Evolutionary conservation across 2,329 filamentous ascomycete genomes (phyloP).

Genomic region (Xylariales sp.): DNA sequence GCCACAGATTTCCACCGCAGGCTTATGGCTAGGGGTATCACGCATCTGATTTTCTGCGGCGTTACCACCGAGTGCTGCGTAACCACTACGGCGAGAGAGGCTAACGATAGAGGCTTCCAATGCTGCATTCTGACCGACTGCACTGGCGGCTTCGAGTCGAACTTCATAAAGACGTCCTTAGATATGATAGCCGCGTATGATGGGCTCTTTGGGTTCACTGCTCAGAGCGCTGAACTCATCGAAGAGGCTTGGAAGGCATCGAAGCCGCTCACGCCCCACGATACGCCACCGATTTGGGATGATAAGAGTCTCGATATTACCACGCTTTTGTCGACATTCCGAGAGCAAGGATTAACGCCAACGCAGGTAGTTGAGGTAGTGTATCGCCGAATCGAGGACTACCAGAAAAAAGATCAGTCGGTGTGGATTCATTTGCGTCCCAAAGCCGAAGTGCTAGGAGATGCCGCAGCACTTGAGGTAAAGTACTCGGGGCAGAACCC

Average conservation of each 20-base stretch:
- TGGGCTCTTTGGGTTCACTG: constrained; percentile 46
- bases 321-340: too few species aligned
- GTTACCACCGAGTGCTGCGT: constrained; percentile 57
- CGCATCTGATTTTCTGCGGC: constrained; percentile 52
- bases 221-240: constrained; percentile 33
- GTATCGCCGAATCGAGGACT: too few species aligned
- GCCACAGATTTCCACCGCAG: constrained; percentile 48
- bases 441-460: too few species aligned
- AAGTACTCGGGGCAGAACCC: neutral
- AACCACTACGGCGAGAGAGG: constrained; percentile 50
- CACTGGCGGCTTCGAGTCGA: constrained; percentile 42
- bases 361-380: too few species aligned
- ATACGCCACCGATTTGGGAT: neutral
- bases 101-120: constrained; percentile 57
- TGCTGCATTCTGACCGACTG: constrained; percentile 48
- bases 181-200: constrained; percentile 47
- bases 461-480: too few species aligned
- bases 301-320: neutral
- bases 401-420: too few species aligned
- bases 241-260: neutral
- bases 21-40: constrained; percentile 50
- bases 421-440: too few species aligned
- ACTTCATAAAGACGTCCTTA: constrained; percentile 40
- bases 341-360: too few species aligned
- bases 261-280: neutral